Base-by-base conservation (phyloP, 805 yeast genomes). In the Cyberlindnera galapagoensis region DNA sequence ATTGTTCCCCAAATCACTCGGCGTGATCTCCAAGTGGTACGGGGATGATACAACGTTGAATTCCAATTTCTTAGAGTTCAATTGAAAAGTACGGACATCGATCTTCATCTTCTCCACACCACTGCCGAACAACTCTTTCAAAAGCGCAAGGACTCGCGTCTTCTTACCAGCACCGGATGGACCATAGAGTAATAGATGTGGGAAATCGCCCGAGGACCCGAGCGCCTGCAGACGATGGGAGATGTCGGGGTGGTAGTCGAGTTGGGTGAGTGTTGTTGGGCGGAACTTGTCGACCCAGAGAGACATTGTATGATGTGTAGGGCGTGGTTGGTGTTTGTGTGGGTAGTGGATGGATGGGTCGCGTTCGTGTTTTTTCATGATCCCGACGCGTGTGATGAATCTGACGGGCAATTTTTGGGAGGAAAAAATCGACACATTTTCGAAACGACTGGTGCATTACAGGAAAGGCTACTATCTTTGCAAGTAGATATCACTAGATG, bases 111-210 rank as follows among this genome's bases (percentile, higher is more conserved):
- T 83, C 42, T 82, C 88, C 13, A 84, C 85, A 33, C 80, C 81
- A 3, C 81, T 57, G 1, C 97, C 97, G 50, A 80, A 92, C 21
- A 92, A 67, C 44, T 85, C 85, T 35, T 75, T 68, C 33, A 92
- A 60, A 2, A 94, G 68, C 6, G 94, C 76, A 57, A 86, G 69
- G 7, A 87, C 82, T 43, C 98, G 72, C 8, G 98, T 92, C 63
- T 92, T 94, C 55, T 92, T 92, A 37, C 99, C 99, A 11, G 94
- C 85, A 5, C 99, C 99, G 22, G 87, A 76, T 2, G 98, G 97
- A 0, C 99, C 99, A 54, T 90, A 90, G 3, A 92, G 73, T 18
- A 92, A 62, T 28, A 92, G 58, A 62, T 92, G 98, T 2, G 99
- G 99, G 50, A 92, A 79, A 55, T 92, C 97, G 0, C 87, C 88